phyloP scores from a whole-genome alignment of 2,329 filamentous ascomycete species.

The Paecilomyces sp. region DNA sequence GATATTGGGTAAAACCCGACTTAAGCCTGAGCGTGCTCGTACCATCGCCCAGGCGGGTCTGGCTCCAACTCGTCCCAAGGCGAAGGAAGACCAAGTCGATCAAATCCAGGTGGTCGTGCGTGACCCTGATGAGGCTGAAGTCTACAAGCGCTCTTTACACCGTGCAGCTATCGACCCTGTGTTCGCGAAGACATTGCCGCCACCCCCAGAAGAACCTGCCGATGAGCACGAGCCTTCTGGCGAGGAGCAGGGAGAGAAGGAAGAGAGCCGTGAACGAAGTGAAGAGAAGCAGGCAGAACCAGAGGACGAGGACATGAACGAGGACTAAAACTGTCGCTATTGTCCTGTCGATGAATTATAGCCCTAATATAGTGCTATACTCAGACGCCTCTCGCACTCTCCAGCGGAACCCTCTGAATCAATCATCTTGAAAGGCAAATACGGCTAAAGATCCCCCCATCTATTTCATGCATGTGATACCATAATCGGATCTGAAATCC shows the following conservation, averaged over 20 bases:
- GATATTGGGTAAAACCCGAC: constrained; percentile 48
- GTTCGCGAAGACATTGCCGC: constrained; percentile 30
- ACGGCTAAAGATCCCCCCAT: not conserved
- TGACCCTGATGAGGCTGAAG: constrained; percentile 44
- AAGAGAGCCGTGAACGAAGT: constrained; percentile 1
- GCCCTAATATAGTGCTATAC: not conserved
- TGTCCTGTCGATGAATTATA: not conserved
- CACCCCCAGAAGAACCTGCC: constrained; percentile 18
- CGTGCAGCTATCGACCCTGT: constrained; percentile 40
- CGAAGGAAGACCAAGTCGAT: constrained; percentile 44
- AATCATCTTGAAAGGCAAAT: not conserved
- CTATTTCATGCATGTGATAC: not conserved
- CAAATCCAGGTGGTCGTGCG: constrained; percentile 46
- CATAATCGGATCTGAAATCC: not conserved
- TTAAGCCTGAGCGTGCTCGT: constrained; percentile 44
- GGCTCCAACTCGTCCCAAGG: constrained; percentile 29
- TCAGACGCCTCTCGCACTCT: not conserved
- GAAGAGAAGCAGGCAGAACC: not conserved
- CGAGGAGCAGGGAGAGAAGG: constrained; percentile 14
- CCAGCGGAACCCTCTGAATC: not conserved
- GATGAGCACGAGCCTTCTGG: not conserved
- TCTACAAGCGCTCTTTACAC: constrained; percentile 39
- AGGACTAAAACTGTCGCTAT: not conserved
- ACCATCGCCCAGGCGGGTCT: constrained; percentile 35
- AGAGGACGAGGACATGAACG: not conserved